Percentiles rank a stretch among this genome's conserved stretches.
phyloP scores from a whole-genome alignment of 1,284 basidiomycete species.

The Cerrena zonata region DNA sequence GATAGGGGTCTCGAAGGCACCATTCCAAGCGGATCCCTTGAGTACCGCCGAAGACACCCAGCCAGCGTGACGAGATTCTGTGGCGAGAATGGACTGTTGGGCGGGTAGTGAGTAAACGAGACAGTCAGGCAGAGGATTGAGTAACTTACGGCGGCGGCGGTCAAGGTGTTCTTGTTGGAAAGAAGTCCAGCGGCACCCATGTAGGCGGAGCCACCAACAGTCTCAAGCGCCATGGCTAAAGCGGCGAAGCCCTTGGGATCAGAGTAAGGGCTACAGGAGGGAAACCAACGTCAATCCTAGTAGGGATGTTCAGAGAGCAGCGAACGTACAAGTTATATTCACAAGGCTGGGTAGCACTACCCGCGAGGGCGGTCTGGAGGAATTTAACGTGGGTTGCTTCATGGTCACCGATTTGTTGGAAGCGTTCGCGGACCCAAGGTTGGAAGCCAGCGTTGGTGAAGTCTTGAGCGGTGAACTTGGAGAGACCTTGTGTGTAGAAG shows the following conservation, averaged over 20 bases:
- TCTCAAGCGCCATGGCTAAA: constrained; percentile 52
- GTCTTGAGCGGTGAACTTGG: constrained; percentile 36
- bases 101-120: neutral
- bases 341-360: constrained; percentile 47
- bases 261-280: constrained; percentile 38
- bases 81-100: constrained; percentile 32
- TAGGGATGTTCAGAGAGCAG: neutral
- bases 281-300: neutral
- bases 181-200: constrained; percentile 47
- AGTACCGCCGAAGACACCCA: constrained; percentile 49
- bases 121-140: neutral
- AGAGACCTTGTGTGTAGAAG: constrained; percentile 41
- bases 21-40: constrained; percentile 47
- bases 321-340: constrained; percentile 51
- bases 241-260: constrained; percentile 46
- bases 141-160: constrained; percentile 26
- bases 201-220: constrained; percentile 50
- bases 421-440: constrained; percentile 44
- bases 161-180: constrained; percentile 29
- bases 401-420: constrained; percentile 51
- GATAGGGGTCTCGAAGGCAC: constrained; percentile 50
- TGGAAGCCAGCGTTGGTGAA: constrained; percentile 52
- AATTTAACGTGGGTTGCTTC: constrained; percentile 43
- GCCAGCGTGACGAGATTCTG: constrained; percentile 42
- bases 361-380: constrained; percentile 47